phyloP scores from a whole-genome alignment of 371 early-diverging fungal species.

The Sporodiniella umbellata region DNA sequence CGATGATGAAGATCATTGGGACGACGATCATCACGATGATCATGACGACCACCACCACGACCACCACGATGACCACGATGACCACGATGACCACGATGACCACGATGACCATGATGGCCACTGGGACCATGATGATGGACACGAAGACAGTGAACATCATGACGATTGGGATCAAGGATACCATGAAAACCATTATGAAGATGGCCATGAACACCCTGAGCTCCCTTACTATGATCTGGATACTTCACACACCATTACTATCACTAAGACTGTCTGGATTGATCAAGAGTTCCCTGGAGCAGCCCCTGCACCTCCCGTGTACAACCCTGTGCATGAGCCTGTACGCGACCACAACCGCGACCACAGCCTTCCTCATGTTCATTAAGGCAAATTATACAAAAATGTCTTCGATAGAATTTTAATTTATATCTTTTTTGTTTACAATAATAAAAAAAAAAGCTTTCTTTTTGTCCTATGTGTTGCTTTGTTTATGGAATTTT shows the following conservation, averaged over 20 bases:
- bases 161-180: too few relatives aligned
- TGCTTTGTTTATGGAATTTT: too few relatives aligned
- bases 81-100: conserved; percentile 7
- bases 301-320: neutral
- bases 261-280: conserved; percentile 30
- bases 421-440: too few relatives aligned
- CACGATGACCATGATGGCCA: too few relatives aligned
- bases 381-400: too few relatives aligned
- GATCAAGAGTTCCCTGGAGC: conserved; percentile 1
- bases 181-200: too few relatives aligned
- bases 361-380: neutral
- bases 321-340: neutral
- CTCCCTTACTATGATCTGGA: conserved; percentile 13
- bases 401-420: too few relatives aligned
- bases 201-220: too few relatives aligned
- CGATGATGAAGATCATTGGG: conserved; percentile 4
- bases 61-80: conserved; percentile 3
- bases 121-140: conserved; percentile 5
- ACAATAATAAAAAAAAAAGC: too few relatives aligned
- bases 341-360: neutral
- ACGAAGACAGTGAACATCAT: neutral
- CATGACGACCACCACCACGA: conserved; percentile 6
- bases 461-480: too few relatives aligned
- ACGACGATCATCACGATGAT: conserved; percentile 7
- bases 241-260: conserved; percentile 27